These are phyloP conservation scores for Lentinula detonsa DNA, from an alignment of 768 basidiomycete species.

Conservation along the genomic window DNA sequence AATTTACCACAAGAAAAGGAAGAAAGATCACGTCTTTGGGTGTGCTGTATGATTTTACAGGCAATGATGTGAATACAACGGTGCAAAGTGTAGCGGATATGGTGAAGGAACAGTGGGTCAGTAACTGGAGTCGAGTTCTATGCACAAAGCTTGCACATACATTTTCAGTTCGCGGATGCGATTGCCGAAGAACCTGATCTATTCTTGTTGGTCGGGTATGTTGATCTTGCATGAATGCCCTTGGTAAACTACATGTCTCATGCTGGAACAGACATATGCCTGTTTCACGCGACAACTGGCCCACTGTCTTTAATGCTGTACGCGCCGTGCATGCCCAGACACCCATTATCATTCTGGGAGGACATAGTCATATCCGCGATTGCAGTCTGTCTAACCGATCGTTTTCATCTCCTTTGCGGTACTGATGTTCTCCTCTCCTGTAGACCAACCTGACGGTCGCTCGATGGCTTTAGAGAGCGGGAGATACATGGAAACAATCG, in stretches of 20 bases:
- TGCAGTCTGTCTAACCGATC: conserved; percentile 41
- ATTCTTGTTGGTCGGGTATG: conserved; percentile 68
- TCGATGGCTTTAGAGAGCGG: conserved; percentile 81
- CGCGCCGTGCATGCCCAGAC: conserved; percentile 66
- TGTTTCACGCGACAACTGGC: conserved; percentile 65
- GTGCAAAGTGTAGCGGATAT: conserved; percentile 70
- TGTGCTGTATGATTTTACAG: conserved; percentile 71
- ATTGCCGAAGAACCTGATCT: conserved; percentile 79
- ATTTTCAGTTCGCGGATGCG: conserved; percentile 61
- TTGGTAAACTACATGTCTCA: neutral
- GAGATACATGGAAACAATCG: conserved; percentile 90
- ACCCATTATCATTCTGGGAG: conserved; percentile 82
- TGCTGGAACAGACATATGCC: conserved; percentile 69
- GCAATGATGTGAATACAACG: conserved; percentile 64
- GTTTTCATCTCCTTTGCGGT: too few species aligned
- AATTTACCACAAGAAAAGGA: conserved; percentile 34
- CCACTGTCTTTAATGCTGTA: conserved; percentile 65
- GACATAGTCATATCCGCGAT: conserved; percentile 77
- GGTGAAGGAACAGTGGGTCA: conserved; percentile 76
- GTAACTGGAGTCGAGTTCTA: conserved; percentile 8
- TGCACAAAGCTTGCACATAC: neutral
- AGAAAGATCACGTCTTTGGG: conserved; percentile 75
- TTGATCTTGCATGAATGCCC: neutral
- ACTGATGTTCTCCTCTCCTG: neutral
- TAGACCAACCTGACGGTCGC: conserved; percentile 64